Evolutionary conservation across 345 rosid genomes (phyloP).

Genomic region (Salix viminalis): DNA sequence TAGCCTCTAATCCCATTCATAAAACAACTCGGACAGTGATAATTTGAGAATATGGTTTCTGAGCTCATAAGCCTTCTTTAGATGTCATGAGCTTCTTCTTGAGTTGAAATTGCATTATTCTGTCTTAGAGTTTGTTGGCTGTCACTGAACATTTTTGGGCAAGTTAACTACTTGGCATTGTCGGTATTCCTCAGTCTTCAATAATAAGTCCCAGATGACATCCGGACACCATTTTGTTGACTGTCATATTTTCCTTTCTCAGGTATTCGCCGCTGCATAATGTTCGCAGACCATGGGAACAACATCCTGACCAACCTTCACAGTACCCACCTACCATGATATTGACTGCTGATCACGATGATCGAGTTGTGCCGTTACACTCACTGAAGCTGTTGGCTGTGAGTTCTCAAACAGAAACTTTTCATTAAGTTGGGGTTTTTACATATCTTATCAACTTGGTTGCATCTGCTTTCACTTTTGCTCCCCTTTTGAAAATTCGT

Average conservation of each 20-base stretch:
- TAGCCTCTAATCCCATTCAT: background rate
- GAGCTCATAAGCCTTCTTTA: too few species aligned
- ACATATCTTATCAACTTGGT: background rate
- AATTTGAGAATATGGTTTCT: too few species aligned
- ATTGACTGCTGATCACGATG: conserved; percentile 95
- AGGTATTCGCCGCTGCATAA: conserved; percentile 97
- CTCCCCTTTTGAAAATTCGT: background rate
- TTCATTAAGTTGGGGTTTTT: background rate
- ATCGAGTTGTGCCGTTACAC: conserved; percentile 86
- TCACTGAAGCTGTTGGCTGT: conserved; percentile 83
- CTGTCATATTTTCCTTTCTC: background rate
- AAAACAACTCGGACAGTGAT: background rate
- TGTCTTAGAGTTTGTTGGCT: background rate
- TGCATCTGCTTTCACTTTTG: background rate
- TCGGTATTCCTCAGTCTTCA: background rate
- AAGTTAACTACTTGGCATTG: background rate
- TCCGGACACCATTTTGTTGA: background rate
- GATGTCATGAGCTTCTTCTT: too few species aligned
- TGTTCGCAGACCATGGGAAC: conserved; percentile 92
- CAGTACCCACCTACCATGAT: conserved; percentile 93
- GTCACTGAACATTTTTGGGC: background rate
- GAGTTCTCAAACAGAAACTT: conserved; percentile 17
- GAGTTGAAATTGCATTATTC: background rate
- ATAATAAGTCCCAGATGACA: background rate
- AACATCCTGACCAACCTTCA: conserved; percentile 27